Base-by-base conservation (phyloP, 1,284 basidiomycete genomes). In the Caloboletus firmus region DNA sequence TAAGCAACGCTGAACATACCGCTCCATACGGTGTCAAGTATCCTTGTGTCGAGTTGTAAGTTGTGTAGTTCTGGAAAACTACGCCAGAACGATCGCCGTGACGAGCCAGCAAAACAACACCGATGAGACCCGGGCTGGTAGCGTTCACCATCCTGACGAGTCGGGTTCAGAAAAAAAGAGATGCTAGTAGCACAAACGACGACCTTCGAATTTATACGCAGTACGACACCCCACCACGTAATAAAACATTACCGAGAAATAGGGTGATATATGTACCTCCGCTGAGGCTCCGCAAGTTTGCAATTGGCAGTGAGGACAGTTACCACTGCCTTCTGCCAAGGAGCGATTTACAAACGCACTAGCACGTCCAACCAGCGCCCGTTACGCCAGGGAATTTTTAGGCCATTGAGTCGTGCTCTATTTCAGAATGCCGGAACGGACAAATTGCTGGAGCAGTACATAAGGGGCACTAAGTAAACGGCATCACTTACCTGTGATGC, bases 1-100 rank as follows among this genome's bases (percentile, higher is more conserved):
- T 10, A 50, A 9, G 20, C 10, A 26, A 48, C 15, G 5, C 34
- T 12, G 2, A 9, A 43, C 69, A 43, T 53, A 74, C 72, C 51
- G 75, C 71, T 39, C 79, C 80, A 2, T 79, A 70, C 4, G 78
- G 69, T 5, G 80, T 80, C 60, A 82, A 68, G 51, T 71, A 71
- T 31, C 78, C 78, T 47, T 74, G 66, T 4, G 67, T 66, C 1
- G 77, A 74, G 24, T 71, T 64, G 58, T 81, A 79, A 12, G 66
- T 70, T 9, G 58, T 53, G 40, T 71, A 67, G 53, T 66, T 61
- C 47, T 75, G 75, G 56, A 62, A 74, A 46, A 73, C 60, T 2
- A 63, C 72, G 20, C 65, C 66, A 6, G 60, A 45, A 28, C 78
- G 67, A 58, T 80, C 79, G 20, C 78, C 79, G 31, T 81, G 79